Base-by-base conservation (phyloP, 2,329 filamentous ascomycete species). In the Lecanosticta acicola region DNA sequence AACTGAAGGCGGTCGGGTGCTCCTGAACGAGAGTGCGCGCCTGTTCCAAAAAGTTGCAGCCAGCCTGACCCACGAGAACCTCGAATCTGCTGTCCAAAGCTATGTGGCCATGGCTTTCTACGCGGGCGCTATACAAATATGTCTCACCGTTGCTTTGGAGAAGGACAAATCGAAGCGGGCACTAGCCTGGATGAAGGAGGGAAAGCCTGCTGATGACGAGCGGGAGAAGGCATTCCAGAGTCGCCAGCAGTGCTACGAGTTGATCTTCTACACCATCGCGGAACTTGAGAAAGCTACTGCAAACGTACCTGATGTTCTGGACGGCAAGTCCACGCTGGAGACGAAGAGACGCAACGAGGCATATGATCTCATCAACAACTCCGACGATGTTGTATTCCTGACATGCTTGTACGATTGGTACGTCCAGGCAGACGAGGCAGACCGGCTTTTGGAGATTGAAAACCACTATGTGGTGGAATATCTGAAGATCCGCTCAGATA, bases 371-470 rank as follows among this genome's bases (percentile, higher is more conserved):
- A 89, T 98, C 58, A 87, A 94, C 62, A 79, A 78, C 48, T 94
- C 91, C 0, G 79, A 84, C 11, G 93, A 98, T 56, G 87, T 96
- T 61, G 86, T 96, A 3, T 98, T 98, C 71, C 85, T 97, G 65
- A 94, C 87, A 50, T 88, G 87, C 59, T 76, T 98, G n/a, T 98
- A 96, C 64, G 90, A 96, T 60, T 98, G 93, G 91, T 98, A 98
- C 67, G 82, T 97, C 55, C 70, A 78, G 43, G 83, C 46, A n/a
- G 29, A 90, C 64, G 84, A 85, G 14, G 85, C 81, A 8, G 88
- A 96, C 53, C 84, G 89, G 11, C 78, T 98, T 20, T 78, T 98
- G 26, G 81, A 84, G 29, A 88, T 93, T 41, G 80, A 90, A 46
- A 94, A 90, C 3, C 80, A 84, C 0, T 90, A 89, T 59, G 88